These are phyloP conservation scores for Hemileccinum impolitum DNA, from an alignment of 768 basidiomycete genomes.

Conservation along the genomic window DNA sequence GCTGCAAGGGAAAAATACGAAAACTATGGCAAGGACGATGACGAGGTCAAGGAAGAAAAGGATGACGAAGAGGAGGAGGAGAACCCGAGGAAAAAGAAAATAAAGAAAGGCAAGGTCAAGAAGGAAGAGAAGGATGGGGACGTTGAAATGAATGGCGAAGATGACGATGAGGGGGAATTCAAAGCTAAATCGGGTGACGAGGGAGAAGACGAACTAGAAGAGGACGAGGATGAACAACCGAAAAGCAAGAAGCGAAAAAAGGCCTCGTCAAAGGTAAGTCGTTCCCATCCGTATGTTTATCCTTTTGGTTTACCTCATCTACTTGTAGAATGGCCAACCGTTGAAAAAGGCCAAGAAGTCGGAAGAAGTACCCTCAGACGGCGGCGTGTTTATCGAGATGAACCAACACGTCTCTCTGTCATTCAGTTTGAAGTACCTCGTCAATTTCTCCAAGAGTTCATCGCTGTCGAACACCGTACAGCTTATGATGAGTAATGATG, in stretches of 20 bases:
- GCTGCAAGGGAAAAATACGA: slow-evolving; percentile 41
- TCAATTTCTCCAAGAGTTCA: slow-evolving; percentile 92
- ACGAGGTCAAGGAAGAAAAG: slow-evolving; percentile 39
- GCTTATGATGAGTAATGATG: slow-evolving; percentile 90
- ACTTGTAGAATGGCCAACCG: slow-evolving; percentile 33
- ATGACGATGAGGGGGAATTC: slow-evolving; percentile 40
- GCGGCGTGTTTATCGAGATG: slow-evolving; percentile 77
- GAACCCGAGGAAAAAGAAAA: slow-evolving; percentile 25
- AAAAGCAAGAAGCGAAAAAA: slow-evolving; percentile 72
- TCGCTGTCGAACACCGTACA: slow-evolving; percentile 68
- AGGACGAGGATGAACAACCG: slow-evolving; percentile 48
- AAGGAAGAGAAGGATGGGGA: slow-evolving; percentile 41
- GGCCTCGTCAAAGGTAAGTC: slow-evolving; percentile 44
- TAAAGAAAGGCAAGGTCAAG: slow-evolving; percentile 38
- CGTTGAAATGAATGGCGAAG: slow-evolving; percentile 51
- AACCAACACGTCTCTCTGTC: slow-evolving; percentile 89
- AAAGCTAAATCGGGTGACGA: slow-evolving; percentile 44
- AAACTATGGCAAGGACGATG: slow-evolving; percentile 41
- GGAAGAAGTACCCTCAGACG: slow-evolving; percentile 51
- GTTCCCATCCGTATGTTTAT: neutral
- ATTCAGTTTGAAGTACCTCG: slow-evolving; percentile 95
- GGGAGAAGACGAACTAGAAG: slow-evolving; percentile 46
- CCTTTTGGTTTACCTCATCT: neutral
- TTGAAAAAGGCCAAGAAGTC: slow-evolving; percentile 60
- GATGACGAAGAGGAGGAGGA: slow-evolving; percentile 36